phyloP scores from a whole-genome alignment of 768 basidiomycete genomes.

The Jaapia argillacea region DNA sequence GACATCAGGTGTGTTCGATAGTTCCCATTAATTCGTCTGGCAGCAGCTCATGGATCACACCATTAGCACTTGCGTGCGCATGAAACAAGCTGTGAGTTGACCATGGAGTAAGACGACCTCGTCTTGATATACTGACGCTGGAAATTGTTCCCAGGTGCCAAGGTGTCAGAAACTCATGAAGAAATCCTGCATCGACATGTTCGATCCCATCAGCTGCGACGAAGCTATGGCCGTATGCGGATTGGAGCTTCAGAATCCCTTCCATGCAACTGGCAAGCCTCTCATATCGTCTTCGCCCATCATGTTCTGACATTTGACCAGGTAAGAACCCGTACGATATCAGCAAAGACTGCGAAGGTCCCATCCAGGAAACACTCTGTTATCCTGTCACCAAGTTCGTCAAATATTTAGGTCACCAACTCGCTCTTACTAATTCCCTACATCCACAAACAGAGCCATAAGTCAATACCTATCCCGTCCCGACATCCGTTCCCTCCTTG shows the following conservation, averaged over 20 bases:
- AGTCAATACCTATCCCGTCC: constrained; percentile 50
- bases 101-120: background rate
- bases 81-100: constrained; percentile 29
- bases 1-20: constrained; percentile 29
- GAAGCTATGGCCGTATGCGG: constrained; percentile 32
- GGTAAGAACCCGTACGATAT: constrained; percentile 56
- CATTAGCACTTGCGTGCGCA: constrained; percentile 27
- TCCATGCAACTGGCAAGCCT: constrained; percentile 19
- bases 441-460: constrained; percentile 33
- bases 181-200: constrained; percentile 29
- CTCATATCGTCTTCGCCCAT: too few species aligned
- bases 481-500: constrained; percentile 41
- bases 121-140: background rate
- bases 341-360: constrained; percentile 45
- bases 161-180: constrained; percentile 31
- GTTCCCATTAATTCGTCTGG: constrained; percentile 5
- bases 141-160: constrained; percentile 18
- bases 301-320: background rate
- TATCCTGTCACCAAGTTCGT: constrained; percentile 43
- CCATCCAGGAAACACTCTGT: constrained; percentile 38
- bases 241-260: constrained; percentile 15
- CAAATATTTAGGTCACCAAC: background rate
- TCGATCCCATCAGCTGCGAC: constrained; percentile 32
- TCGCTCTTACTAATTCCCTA: background rate
- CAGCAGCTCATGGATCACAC: background rate